Base-by-base conservation (phyloP, 371 early-diverging fungal species). In the Rhizopus stolonifer region DNA sequence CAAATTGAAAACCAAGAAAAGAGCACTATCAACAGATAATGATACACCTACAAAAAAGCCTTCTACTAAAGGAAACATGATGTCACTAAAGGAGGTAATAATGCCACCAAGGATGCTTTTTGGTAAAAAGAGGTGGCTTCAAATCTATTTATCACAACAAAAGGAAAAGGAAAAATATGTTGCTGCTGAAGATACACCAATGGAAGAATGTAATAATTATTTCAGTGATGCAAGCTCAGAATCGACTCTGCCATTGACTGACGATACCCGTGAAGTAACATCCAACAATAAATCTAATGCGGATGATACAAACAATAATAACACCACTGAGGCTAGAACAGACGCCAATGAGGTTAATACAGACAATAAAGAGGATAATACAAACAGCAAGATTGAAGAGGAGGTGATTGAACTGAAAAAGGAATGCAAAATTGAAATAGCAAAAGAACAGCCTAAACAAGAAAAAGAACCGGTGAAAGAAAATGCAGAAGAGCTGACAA, bases 141-240 rank as follows among this genome's bases (percentile, higher is more conserved):
- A 25, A 3, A 17, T 39, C 25, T 57, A 39, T 29, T 18, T 42
- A 5, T 21, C 22, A 29, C 36, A 57, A 29, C 50, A 57, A 44
- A 25, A 39, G 19, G 4, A 17, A 25, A 19, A 39, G 21, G 47
- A 47, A 7, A 58, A 51, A 8, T 18, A 48, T 4, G 52, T 15
- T 21, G 7, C 22, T 5, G 13, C 22, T 3, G 40, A 40, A 15
- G 9, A 8, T 19, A 40, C 19, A 1, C 21, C 40, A 17, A 21
- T 40, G 21, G 40, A 57, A 36, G 26, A 48, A 17, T 56, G 54
- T 46, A 59, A 60, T 33, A 59, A 52, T n/a, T 52, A 60, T 33
- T 21, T 57, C 36, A 60, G 64, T 38, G 66, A 60, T 39, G 65
- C 60, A 7, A 70, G 70, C 36, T 63, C 70, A 15, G 58, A 63